Evolutionary conservation across 2,329 filamentous ascomycete species (phyloP).

Genomic region (Beauveria sp.): DNA sequence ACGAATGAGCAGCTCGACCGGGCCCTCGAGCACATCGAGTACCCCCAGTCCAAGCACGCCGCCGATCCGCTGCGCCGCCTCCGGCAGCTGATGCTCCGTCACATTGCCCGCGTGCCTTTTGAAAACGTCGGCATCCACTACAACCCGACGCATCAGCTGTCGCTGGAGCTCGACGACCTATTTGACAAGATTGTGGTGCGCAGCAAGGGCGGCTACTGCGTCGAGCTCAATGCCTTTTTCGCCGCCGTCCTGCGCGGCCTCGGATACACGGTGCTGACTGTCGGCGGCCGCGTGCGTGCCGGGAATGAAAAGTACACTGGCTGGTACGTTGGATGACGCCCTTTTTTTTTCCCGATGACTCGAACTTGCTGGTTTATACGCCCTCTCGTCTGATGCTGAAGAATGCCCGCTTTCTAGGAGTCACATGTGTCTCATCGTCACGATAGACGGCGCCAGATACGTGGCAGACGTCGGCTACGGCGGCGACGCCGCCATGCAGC

Average conservation of each 20-base stretch:
- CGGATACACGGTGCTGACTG: constrained; percentile 42
- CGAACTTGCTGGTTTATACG: too few species aligned
- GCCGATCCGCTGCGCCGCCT: constrained; percentile 23
- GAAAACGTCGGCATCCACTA: constrained; percentile 49
- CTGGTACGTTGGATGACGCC: constrained; percentile 17
- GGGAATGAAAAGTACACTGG: constrained; percentile 17
- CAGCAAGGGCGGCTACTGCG: constrained; percentile 44
- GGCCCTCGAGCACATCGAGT: constrained; percentile 24
- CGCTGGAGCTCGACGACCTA: constrained; percentile 32
- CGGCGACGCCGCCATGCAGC: constrained; percentile 30
- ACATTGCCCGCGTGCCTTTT: constrained; percentile 45
- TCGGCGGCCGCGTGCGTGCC: constrained; percentile 35
- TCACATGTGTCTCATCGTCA: constrained; percentile 55
- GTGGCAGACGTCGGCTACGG: constrained; percentile 56
- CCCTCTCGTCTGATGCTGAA: neutral
- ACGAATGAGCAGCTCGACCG: constrained; percentile 21
- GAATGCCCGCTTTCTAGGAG: constrained; percentile 27
- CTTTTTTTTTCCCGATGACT: neutral
- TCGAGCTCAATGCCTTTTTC: constrained; percentile 41
- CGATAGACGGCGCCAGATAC: constrained; percentile 38
- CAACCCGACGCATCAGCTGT: constrained; percentile 25
- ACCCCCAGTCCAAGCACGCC: constrained; percentile 17
- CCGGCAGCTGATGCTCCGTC: constrained; percentile 26
- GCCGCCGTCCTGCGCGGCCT: constrained; percentile 38
- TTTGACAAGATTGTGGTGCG: constrained; percentile 38